These are phyloP conservation scores for Hypoxylon sp. DNA, from an alignment of 2,329 filamentous ascomycete genomes.

Conservation along the genomic window DNA sequence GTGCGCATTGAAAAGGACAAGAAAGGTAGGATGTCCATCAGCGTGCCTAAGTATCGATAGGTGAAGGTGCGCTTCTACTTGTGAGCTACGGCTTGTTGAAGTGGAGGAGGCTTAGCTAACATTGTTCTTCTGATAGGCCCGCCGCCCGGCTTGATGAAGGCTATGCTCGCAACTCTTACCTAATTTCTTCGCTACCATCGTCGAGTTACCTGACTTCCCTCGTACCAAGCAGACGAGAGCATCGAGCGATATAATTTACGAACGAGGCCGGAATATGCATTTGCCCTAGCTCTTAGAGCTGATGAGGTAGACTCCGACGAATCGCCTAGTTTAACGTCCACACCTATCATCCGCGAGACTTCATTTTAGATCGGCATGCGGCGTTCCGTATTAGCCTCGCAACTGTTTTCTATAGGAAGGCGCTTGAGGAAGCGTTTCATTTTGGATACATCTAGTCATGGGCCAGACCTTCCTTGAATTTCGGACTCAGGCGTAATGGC, in stretches of 20 bases:
- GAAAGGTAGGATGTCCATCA: constrained; percentile 95
- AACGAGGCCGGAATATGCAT: neutral
- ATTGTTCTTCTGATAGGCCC: constrained; percentile 65
- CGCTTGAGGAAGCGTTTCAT: neutral
- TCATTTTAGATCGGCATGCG: constrained; percentile 14
- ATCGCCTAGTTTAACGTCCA: neutral
- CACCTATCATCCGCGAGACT: constrained; percentile 1
- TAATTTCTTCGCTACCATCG: constrained; percentile 53
- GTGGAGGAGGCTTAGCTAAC: constrained; percentile 43
- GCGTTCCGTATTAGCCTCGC: constrained; percentile 7
- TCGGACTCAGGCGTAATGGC: neutral
- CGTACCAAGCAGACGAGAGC: neutral
- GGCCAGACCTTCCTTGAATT: neutral
- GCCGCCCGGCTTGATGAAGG: constrained; percentile 73
- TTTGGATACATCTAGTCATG: constrained; percentile 15
- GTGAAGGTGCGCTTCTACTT: constrained; percentile 60
- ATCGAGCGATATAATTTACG: neutral
- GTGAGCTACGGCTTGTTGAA: constrained; percentile 2
- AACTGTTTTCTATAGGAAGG: neutral
- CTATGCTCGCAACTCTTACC: constrained; percentile 80
- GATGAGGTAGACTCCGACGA: neutral
- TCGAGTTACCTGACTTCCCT: neutral
- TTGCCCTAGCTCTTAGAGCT: too few relatives aligned
- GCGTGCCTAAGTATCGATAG: constrained; percentile 78
- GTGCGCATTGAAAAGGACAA: constrained; percentile 87